Evolutionary conservation across 2,329 filamentous ascomycete genomes (phyloP), one percentile per base, ranked within the genome.

Genomic region (Ceratocystis albifundus): DNA sequence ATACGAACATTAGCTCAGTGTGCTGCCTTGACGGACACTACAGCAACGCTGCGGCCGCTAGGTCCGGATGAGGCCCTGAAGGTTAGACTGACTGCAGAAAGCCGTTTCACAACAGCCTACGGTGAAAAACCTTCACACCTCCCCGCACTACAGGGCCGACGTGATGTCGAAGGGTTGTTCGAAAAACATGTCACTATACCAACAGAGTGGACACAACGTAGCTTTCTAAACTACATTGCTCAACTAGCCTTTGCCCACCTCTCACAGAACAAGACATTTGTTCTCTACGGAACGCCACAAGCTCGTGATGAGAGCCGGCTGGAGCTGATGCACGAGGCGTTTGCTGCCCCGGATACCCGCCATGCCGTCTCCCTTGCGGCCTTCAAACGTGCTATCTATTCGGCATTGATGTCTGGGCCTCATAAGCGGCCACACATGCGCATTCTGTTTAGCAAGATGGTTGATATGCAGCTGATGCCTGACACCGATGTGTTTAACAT

Each of bases 401-500:
- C 76, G 70, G 76, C 80, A 68, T 71, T 70, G 46, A 61, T 63
- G 3, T 68, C 67, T 15, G 74, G 74, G 36, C 70, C 71, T 61
- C 65, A 69, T 1, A 70, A 70, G 61, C 69, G 72, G 25, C 68
- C 71, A 0, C 70, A 74, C 5, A 71, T 71, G 53, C 71, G 72
- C 5, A 67, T 68, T 5, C 73, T 82, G 3, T 73, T 80, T 63
- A 71, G 71, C 2, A 70, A 73, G n/a, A 74, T 76, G 32, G 74
- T 76, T 61, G 69, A 73, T 50, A 70, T 73, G 46, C 74, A 75
- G 0, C 69, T 80, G n/a, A 75, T 73, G 4, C 72, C 80, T 70
- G 79, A 81, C 68, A 76, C 77, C 1, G 76, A 77, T 44, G 73
- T 77, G 4, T 82, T 77, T 74, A 82, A 82, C 70, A 74, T 80